These are phyloP conservation scores for Sungouiozyma ichnusensis DNA, from an alignment of 805 yeast species.

Conservation along the genomic window DNA sequence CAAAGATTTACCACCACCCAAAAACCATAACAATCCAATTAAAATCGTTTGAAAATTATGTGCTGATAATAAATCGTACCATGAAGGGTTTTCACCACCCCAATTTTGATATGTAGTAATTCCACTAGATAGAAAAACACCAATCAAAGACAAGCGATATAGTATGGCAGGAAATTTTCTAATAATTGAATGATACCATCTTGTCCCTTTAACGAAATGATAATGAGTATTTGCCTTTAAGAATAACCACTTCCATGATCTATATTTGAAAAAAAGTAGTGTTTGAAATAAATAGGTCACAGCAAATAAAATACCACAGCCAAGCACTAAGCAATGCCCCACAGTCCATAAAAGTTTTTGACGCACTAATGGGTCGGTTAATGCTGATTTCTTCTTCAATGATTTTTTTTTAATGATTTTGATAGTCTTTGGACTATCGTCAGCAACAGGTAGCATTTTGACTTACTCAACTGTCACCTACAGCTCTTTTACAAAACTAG, in stretches of 20 bases:
- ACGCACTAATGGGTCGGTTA: slow-evolving; percentile 14
- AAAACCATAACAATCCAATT: slow-evolving; percentile 47
- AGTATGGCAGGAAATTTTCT: slow-evolving; percentile 37
- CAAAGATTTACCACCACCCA: slow-evolving; percentile 54
- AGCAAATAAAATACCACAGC: slow-evolving; percentile 19
- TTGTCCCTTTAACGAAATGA: slow-evolving; percentile 10
- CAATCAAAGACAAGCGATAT: slow-evolving; percentile 48
- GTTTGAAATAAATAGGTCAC: slow-evolving; percentile 20
- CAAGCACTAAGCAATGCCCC: slow-evolving; percentile 21
- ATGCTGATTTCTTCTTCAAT: slow-evolving; percentile 3
- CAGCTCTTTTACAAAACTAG: no score
- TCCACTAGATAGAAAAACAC: slow-evolving; percentile 42
- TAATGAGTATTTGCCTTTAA: slow-evolving; percentile 17
- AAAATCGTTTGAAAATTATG: slow-evolving; percentile 65
- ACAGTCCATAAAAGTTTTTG: slow-evolving; percentile 21
- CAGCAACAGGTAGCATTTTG: not conserved
- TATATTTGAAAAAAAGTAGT: slow-evolving; percentile 21
- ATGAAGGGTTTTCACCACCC: slow-evolving; percentile 50
- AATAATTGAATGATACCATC: slow-evolving; percentile 16
- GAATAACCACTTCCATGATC: slow-evolving; percentile 28
- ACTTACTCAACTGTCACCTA: no score
- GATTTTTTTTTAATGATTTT: slow-evolving; percentile 21
- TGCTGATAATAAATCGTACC: slow-evolving; percentile 54
- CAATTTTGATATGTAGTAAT: slow-evolving; percentile 49
- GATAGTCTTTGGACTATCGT: slow-evolving; percentile 13